Base-by-base conservation (phyloP, 306 rosid genomes). In the Lablab purpureus region DNA sequence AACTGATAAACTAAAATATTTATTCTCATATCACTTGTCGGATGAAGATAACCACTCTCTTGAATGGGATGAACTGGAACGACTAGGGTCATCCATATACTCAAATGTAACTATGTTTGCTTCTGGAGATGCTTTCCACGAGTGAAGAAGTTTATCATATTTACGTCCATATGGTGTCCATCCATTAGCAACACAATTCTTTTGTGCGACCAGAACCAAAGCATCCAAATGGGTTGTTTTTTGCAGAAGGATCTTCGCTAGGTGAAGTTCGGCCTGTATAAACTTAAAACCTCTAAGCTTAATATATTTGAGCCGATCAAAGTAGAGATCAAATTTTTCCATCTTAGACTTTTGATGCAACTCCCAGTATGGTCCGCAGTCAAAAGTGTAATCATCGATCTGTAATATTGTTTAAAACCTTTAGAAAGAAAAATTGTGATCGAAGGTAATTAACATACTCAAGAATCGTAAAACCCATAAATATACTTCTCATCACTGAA, bases 241-340 rank as follows among this genome's bases (percentile, higher is more conserved):
- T 32, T 52, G n/a, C 1, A 84, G 73, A 23, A 86, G n/a, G n/a
- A 80, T 27, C 71, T 51, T 71, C 2, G 40, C 84, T 23, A 87
- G 12, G 2, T 55, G 56, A 41, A 83, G 9, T 10, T 83, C 82
- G 21, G 71, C 62, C 3, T 2, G 2, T 8, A 46, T 10, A 64
- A 87, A 85, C 76, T 58, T 85, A 55, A 75, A 81, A 13, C 89
- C 87, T n/a, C 4, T 41, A 1, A 89, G 21, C 78, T 75, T 87
- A 10, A 89, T 41, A 25, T 49, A 9, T 56, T 28, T 85, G 3
- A 89, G 66, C 9, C 7, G 3, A 5, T 5, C 25, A 34, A 87
- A 83, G 9, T 2, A 10, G 58, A 36, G 10, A 1, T 11, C 17
- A 18, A 66, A 15, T 1, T 30, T 15, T 0, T 75, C 64, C 14